These are phyloP conservation scores for Cenococcum geophilum DNA, from an alignment of 495 filamentous ascomycete species.

Conservation along the genomic window DNA sequence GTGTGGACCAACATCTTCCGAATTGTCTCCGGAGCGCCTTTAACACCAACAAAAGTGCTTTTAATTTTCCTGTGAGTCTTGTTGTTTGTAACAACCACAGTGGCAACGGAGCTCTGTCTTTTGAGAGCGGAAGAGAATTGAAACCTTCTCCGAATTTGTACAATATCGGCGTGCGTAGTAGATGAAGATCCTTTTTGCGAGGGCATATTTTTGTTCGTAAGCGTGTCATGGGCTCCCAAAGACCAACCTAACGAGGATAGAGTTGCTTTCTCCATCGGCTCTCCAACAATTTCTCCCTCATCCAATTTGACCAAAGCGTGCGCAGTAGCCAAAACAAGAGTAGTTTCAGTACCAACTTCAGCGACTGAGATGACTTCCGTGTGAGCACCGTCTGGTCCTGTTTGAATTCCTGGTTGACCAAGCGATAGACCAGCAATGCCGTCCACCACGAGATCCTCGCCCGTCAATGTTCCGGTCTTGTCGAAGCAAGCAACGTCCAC, in stretches of 20 bases:
- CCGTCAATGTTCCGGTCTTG: slow-evolving; percentile 95
- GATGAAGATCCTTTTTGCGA: slow-evolving; percentile 44
- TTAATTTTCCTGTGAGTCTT: slow-evolving; percentile 64
- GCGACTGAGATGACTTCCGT: slow-evolving; percentile 61
- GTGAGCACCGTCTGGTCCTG: slow-evolving; percentile 73
- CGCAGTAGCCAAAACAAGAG: slow-evolving; percentile 88
- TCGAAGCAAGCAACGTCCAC: slow-evolving; percentile 98
- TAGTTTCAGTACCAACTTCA: slow-evolving; percentile 68
- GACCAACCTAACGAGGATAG: slow-evolving; percentile 83
- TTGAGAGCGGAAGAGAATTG: slow-evolving; percentile 97
- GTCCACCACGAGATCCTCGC: slow-evolving; percentile 95
- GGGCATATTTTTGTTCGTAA: slow-evolving; percentile 53
- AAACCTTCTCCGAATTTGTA: slow-evolving; percentile 93
- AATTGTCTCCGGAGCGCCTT: slow-evolving; percentile 96
- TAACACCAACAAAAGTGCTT: slow-evolving; percentile 87
- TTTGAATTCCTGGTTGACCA: slow-evolving; percentile 57
- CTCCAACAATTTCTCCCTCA: slow-evolving; percentile 93
- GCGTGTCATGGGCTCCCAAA: slow-evolving; percentile 77
- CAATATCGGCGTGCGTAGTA: slow-evolving; percentile 47
- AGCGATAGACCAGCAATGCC: slow-evolving; percentile 86
- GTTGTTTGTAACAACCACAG: slow-evolving; percentile 60
- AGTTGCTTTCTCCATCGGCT: slow-evolving; percentile 98
- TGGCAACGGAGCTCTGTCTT: slow-evolving; percentile 88
- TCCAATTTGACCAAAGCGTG: slow-evolving; percentile 94
- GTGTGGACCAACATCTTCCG: slow-evolving; percentile 79